Base-by-base conservation (phyloP, 139 green algal species). In the Coelastrella sp. region DNA sequence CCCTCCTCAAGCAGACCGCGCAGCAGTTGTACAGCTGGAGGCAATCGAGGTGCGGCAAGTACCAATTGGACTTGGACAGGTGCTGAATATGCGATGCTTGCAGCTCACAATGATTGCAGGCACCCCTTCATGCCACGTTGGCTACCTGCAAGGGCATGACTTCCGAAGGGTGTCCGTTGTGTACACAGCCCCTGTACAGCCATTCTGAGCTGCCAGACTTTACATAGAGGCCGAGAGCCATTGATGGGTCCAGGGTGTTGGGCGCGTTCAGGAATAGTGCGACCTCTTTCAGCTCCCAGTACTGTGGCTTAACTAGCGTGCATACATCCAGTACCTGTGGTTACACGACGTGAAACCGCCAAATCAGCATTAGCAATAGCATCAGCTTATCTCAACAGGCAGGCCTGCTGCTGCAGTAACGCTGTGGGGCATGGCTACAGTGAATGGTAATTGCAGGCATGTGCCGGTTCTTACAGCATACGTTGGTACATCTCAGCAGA, bases 71-170 rank as follows among this genome's bases (percentile, higher is more conserved):
- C 32, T 47, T 47, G 32, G 32, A 47, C 32, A 47, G 32, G 32
- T 47, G 32, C 32, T 47, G 32, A 47, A 1, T 47, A 47, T 47
- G 32, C 32, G 32, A 47, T 47, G 32, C 32, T 47, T 47, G 64
- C 64, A 71, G 17, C 68, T 32, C 7, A 76, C 68, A 76, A 17
- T 13, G 11, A 10, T 17, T 68, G 61, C 61, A 17, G 8, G 61
- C 64, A 11, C 64, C 16, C 64, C 16, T 7, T 4, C 64, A 11
- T 71, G 64, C 4, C 64, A 71, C 16, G 11, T 11, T 71, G 64
- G 64, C 64, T 80, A 93, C 92, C 88, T 95, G 93, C 11, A 96
- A 85, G 3, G 94, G 94, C 89, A 96, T 94, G 5, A 95, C 94
- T 54, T 95, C 94, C 3, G 80, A 92, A 2, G 93, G 92, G 71